Conservation (phyloP, 1,284 basidiomycete genomes). For the Somion occarium region DNA sequence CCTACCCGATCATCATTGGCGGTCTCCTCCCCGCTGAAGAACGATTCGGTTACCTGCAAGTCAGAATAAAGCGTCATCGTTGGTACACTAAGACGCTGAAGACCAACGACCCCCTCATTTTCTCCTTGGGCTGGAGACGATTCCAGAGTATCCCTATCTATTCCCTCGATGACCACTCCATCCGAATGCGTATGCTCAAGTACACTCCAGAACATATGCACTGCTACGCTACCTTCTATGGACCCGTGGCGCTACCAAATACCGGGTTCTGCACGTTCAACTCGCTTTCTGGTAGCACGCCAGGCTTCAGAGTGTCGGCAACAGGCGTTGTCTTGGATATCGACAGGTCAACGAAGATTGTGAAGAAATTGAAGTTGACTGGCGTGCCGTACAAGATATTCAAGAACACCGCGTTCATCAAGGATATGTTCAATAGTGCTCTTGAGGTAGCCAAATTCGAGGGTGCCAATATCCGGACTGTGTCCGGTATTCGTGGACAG, state of each 20-base stretch:
- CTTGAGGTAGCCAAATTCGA: conserved; percentile 99
- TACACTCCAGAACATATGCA: conserved; percentile 99
- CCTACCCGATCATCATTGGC: conserved; percentile 89
- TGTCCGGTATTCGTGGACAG: conserved; percentile 94
- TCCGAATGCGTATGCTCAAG: conserved; percentile 98
- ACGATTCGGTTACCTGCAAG: conserved; percentile 90
- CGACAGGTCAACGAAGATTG: conserved; percentile 89
- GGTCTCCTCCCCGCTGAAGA: conserved; percentile 92
- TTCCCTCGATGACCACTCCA: conserved; percentile 94
- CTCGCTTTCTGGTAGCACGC: conserved; percentile 59
- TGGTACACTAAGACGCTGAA: conserved; percentile 95
- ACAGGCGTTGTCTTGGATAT: conserved; percentile 95
- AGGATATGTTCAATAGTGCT: conserved; percentile 93
- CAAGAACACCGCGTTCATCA: conserved; percentile 99
- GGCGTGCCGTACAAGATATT: conserved; percentile 95
- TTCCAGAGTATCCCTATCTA: conserved; percentile 97
- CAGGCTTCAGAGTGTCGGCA: conserved; percentile 87
- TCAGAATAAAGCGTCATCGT: conserved; percentile 93
- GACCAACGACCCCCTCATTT: conserved; percentile 95
- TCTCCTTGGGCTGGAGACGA: conserved; percentile 93
- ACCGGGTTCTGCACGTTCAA: conserved; percentile 99
- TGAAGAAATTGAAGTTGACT: conserved; percentile 98
- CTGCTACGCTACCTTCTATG: conserved; percentile 96
- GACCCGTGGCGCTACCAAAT: conserved; percentile 87
- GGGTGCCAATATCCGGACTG: conserved; percentile 92